A percentile compares a stretch with the other conserved stretches of the same genome.
Conservation (phyloP, 805 yeast species). For the Candida awuae region DNA sequence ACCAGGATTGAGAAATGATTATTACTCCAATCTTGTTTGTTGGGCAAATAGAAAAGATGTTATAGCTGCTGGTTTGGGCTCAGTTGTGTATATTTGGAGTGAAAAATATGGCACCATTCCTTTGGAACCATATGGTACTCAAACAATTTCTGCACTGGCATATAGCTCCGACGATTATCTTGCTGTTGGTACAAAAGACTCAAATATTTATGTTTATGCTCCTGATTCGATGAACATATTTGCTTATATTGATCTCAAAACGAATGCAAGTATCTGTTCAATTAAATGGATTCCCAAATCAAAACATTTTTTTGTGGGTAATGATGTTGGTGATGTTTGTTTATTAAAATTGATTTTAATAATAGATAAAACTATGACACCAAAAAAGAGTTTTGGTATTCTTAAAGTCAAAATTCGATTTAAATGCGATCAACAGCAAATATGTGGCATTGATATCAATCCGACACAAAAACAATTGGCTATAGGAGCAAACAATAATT, state of each 20-base stretch:
- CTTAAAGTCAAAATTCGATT: constrained; percentile 24
- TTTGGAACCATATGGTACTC: constrained; percentile 33
- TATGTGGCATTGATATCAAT: constrained; percentile 61
- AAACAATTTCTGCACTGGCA: constrained; percentile 47
- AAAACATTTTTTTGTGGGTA: constrained; percentile 49
- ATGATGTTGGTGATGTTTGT: constrained; percentile 52
- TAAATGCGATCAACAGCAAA: constrained; percentile 47
- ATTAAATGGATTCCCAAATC: constrained; percentile 50
- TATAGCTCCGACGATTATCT: constrained; percentile 43
- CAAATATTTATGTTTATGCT: constrained; percentile 34
- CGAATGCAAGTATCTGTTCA: constrained; percentile 43
- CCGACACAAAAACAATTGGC: constrained; percentile 51
- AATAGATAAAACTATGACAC: neutral
- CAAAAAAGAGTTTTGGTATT: neutral
- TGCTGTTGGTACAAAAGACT: constrained; percentile 51
- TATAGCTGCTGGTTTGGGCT: constrained; percentile 61
- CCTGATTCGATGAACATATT: constrained; percentile 24
- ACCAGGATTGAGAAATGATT: constrained; percentile 67
- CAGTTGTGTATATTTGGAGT: constrained; percentile 56
- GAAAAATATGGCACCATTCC: constrained; percentile 40
- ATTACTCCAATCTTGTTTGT: constrained; percentile 64
- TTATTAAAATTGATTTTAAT: constrained; percentile 28
- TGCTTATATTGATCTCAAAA: constrained; percentile 18
- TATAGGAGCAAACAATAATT: constrained; percentile 79
- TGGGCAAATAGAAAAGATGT: constrained; percentile 51